A percentile compares a stretch with the other conserved stretches of the same genome.
Evolutionary conservation across 768 basidiomycete species (phyloP).

Genomic region (Suillus variegatus): DNA sequence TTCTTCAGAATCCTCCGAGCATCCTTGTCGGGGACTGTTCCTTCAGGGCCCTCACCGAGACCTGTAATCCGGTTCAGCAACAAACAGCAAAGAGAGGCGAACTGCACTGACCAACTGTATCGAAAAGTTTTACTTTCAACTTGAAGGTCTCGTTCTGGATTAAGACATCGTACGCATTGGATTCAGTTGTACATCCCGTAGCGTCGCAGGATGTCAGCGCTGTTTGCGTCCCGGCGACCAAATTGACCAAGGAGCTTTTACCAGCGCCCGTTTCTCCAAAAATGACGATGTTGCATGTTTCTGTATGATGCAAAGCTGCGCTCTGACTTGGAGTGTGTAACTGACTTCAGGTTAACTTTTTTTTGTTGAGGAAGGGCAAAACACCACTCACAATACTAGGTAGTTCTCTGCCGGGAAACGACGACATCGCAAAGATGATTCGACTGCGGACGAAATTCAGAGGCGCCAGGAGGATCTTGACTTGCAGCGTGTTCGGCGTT

Average conservation of each 20-base stretch:
- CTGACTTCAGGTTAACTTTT: background rate
- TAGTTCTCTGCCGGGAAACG: background rate
- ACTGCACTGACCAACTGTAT: constrained; percentile 21
- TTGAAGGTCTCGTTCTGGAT: background rate
- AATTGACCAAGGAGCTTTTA: constrained; percentile 33
- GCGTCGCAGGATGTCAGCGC: constrained; percentile 24
- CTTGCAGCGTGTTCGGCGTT: background rate
- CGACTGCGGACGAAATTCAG: background rate
- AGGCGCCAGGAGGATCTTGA: background rate
- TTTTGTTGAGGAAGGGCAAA: background rate
- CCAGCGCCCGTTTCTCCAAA: constrained; percentile 30
- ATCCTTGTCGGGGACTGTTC: constrained; percentile 25
- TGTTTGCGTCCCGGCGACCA: constrained; percentile 24
- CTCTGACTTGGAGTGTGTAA: background rate
- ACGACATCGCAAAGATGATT: background rate
- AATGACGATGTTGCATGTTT: constrained; percentile 27
- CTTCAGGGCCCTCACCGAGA: constrained; percentile 32
- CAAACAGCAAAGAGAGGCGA: background rate
- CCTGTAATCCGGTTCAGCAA: constrained; percentile 14
- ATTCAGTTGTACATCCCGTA: constrained; percentile 24
- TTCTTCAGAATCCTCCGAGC: constrained; percentile 29
- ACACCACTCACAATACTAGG: background rate
- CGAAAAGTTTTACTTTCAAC: constrained; percentile 27
- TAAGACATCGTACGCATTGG: background rate
- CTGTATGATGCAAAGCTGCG: background rate